Conservation (phyloP, 805 yeast species). For the Ogataea degrootiae region DNA sequence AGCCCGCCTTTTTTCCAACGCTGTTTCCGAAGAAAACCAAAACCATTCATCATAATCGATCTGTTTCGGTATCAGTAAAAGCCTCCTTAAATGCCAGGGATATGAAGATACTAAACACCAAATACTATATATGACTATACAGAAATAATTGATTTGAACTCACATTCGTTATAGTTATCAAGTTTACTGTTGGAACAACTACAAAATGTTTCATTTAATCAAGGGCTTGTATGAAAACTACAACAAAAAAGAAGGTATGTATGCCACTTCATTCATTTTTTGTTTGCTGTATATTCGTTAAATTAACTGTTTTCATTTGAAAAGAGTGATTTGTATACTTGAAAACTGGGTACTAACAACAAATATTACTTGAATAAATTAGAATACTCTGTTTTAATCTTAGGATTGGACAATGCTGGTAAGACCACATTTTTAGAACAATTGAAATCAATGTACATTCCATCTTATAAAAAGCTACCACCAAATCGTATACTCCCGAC, state of each 20-base stretch:
- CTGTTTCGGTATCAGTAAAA: no score
- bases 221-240: slow-evolving; percentile 55
- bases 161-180: no score
- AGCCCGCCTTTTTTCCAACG: no score
- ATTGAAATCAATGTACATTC: slow-evolving; percentile 49
- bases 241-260: slow-evolving; percentile 50
- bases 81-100: no score
- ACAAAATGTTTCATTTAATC: slow-evolving; percentile 60
- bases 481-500: slow-evolving; percentile 79
- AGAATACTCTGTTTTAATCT: slow-evolving; percentile 72
- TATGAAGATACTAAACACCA: no score
- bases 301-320: not conserved
- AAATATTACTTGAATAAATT: not conserved
- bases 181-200: not conserved
- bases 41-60: no score
- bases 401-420: slow-evolving; percentile 95
- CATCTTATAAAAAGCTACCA: slow-evolving; percentile 40
- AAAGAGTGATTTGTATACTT: no score
- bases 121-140: no score
- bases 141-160: no score
- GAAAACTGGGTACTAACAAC: no score
- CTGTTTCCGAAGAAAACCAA: no score
- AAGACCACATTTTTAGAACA: slow-evolving; percentile 79
- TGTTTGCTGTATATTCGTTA: not conserved
- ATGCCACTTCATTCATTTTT: not conserved